Conservation (phyloP, 2,329 filamentous ascomycete genomes). For the Golovinomyces cichoracearum region DNA sequence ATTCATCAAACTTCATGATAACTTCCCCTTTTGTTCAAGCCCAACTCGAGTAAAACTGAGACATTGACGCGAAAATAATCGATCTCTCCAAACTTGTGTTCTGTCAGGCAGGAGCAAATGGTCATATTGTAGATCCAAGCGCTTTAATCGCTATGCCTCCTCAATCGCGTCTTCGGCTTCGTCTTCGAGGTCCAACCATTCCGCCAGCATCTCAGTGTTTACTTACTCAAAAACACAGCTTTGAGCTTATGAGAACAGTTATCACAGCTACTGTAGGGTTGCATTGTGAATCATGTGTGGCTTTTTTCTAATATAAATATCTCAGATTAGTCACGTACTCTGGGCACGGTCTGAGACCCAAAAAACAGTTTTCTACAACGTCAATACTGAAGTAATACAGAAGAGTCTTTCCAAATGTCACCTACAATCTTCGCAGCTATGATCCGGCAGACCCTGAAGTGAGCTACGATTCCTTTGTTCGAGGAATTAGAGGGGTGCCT, state of each 20-base stretch:
- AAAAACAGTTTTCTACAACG: background rate
- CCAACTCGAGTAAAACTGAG: too few relatives aligned
- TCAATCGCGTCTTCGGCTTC: background rate
- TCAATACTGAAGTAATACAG: background rate
- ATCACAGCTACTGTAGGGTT: constrained; percentile 2
- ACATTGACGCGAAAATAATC: too few relatives aligned
- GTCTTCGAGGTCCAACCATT: background rate
- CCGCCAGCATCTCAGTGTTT: constrained; percentile 1
- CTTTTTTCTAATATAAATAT: background rate
- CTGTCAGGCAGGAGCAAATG: too few relatives aligned
- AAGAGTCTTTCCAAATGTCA: constrained; percentile 3
- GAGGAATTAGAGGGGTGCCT: constrained; percentile 1
- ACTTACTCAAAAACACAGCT: constrained; percentile 3
- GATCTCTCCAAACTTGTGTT: too few relatives aligned
- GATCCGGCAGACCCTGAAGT: constrained; percentile 7
- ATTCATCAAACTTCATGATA: too few relatives aligned
- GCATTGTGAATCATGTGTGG: background rate
- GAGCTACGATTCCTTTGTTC: constrained; percentile 7
- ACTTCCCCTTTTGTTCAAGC: too few relatives aligned
- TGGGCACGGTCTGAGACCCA: constrained; percentile 1
- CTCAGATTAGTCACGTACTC: constrained; percentile 3
- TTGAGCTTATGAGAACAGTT: constrained; percentile 4
- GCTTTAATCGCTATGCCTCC: background rate
- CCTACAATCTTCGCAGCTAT: constrained; percentile 3
- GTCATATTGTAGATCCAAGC: too few relatives aligned